phyloP scores from a whole-genome alignment of 1,139 yeast genomes.

The Schwanniomyces etchellsii region DNA sequence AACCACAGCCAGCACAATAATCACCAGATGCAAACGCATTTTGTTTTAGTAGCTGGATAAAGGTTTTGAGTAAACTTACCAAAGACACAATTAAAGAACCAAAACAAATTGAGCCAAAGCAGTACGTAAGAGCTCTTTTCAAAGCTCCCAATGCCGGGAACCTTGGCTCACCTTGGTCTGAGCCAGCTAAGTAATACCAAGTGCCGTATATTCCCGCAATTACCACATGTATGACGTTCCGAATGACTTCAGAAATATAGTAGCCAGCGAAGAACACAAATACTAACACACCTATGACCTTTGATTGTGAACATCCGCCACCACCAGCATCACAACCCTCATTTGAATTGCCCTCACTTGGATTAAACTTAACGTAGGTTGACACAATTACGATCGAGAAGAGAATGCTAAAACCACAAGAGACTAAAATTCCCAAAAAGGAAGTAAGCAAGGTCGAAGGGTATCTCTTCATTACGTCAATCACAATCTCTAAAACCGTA shows the following conservation, averaged over 20 bases:
- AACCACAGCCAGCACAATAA: conserved; percentile 48
- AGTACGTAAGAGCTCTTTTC: conserved; percentile 76
- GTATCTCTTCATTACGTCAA: conserved; percentile 67
- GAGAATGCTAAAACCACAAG: conserved; percentile 60
- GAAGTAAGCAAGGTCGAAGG: conserved; percentile 68
- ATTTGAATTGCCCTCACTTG: conserved; percentile 28
- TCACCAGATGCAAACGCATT: conserved; percentile 54
- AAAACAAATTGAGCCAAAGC: conserved; percentile 86
- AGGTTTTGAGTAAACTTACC: conserved; percentile 58
- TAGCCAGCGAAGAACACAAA: conserved; percentile 82
- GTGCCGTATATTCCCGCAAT: conserved; percentile 85
- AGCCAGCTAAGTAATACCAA: conserved; percentile 77
- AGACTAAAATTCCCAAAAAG: conserved; percentile 56
- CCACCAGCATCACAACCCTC: conserved; percentile 43
- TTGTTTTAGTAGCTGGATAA: conserved; percentile 41
- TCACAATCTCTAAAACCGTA: conserved; percentile 61
- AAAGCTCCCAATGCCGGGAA: conserved; percentile 81
- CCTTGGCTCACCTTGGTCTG: conserved; percentile 77
- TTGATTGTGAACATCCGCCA: conserved; percentile 63
- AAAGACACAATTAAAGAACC: conserved; percentile 81
- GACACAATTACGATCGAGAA: conserved; percentile 68
- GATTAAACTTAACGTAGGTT: conserved; percentile 66
- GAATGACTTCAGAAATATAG: conserved; percentile 78
- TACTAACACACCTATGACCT: conserved; percentile 60
- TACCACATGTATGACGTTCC: conserved; percentile 79